phyloP scores from a whole-genome alignment of 805 yeast species.

The Barnettozyma wickerhamii region DNA sequence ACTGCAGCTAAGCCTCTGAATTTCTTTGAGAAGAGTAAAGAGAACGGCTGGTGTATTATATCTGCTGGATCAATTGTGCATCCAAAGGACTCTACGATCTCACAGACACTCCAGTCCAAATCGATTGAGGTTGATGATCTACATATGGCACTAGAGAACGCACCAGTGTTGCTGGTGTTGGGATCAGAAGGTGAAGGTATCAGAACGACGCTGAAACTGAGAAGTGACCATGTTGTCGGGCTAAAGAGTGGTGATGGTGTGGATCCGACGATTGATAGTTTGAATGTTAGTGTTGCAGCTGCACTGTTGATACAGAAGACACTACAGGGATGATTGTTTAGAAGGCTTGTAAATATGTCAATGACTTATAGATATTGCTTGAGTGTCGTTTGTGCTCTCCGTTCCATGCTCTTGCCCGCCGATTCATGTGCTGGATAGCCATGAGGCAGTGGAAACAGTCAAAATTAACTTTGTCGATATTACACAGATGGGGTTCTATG shows the following conservation, averaged over 20 bases:
- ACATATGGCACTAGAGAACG: conserved; percentile 34
- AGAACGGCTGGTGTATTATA: conserved; percentile 65
- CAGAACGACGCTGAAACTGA: conserved; percentile 55
- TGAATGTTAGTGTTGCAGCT: conserved; percentile 88
- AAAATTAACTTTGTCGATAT: too few relatives aligned
- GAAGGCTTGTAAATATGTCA: background rate
- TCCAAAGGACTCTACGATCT: conserved; percentile 28
- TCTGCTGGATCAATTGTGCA: conserved; percentile 47
- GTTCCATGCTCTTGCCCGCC: background rate
- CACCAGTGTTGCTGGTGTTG: conserved; percentile 67
- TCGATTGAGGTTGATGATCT: conserved; percentile 40
- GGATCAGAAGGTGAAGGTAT: conserved; percentile 89
- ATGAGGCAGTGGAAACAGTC: too few relatives aligned
- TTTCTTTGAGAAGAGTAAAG: conserved; percentile 52
- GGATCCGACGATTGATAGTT: conserved; percentile 56
- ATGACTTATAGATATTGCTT: too few relatives aligned
- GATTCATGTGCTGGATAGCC: too few relatives aligned
- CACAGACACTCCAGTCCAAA: conserved; percentile 28
- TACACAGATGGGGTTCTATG: too few relatives aligned
- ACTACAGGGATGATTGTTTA: conserved; percentile 9
- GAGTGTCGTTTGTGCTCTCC: too few relatives aligned
- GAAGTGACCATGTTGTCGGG: conserved; percentile 46
- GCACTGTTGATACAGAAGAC: conserved; percentile 51
- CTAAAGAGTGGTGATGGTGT: conserved; percentile 29
- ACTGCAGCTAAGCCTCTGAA: conserved; percentile 52